Percentiles rank a stretch among this genome's conserved stretches.
Conservation (phyloP, 2,329 filamentous ascomycete genomes). For the Cordyceps tenuipes region DNA sequence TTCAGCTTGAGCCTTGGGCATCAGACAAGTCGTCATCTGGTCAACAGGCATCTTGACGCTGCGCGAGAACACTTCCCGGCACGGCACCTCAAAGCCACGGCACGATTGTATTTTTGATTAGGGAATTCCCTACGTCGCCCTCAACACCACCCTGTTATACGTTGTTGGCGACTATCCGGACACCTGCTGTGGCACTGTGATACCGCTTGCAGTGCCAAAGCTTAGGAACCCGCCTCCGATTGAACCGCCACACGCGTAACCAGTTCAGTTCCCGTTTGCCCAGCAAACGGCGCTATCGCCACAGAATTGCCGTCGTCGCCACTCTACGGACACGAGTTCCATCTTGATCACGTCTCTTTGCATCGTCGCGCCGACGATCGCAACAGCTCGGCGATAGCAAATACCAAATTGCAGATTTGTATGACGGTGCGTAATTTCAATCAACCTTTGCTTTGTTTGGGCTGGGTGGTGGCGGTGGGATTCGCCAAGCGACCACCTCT, state of each 20-base stretch:
- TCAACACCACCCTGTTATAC: neutral
- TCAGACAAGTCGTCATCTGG: constrained; percentile 4
- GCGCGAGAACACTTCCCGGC: neutral
- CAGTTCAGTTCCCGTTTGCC: constrained; percentile 7
- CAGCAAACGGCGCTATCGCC: neutral
- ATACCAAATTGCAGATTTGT: neutral
- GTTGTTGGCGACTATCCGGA: constrained; percentile 2
- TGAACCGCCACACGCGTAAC: constrained; percentile 1
- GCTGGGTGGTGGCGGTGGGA: neutral
- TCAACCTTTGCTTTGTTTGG: neutral
- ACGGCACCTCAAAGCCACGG: neutral
- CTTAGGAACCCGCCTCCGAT: constrained; percentile 4
- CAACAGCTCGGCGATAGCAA: neutral
- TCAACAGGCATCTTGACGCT: neutral
- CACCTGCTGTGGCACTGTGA: constrained; percentile 7
- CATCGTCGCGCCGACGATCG: neutral
- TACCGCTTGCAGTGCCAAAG: constrained; percentile 11
- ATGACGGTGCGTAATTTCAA: neutral
- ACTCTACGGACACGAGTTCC: neutral
- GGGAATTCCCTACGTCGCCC: neutral
- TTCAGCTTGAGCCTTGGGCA: constrained; percentile 7
- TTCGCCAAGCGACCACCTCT: neutral
- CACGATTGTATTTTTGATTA: neutral
- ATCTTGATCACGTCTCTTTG: neutral
- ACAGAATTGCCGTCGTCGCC: neutral